A percentile compares a stretch with the other conserved stretches of the same genome.
phyloP scores from a whole-genome alignment of 805 yeast species.

The Wickerhamomyces alni region DNA sequence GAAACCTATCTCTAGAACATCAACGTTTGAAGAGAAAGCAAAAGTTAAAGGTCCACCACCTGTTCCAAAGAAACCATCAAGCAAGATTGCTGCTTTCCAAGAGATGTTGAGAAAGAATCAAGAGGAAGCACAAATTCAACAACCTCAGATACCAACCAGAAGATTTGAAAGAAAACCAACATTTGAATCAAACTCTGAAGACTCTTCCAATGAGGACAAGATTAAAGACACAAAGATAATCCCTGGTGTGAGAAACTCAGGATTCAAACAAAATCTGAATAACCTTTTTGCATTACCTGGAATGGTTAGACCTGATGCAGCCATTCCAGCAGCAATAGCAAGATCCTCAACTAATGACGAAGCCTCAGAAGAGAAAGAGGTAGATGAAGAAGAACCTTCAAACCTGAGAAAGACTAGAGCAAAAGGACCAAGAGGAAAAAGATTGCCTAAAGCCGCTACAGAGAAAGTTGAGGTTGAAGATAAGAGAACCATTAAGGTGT shows the following conservation, averaged over 20 bases:
- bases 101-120: constrained; percentile 59
- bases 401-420: constrained; percentile 38
- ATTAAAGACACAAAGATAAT: neutral
- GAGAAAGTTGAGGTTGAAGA: constrained; percentile 19
- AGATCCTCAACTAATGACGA: neutral
- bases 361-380: constrained; percentile 2
- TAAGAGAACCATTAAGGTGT: constrained; percentile 16
- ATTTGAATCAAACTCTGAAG: constrained; percentile 16
- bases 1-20: neutral
- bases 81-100: constrained; percentile 77
- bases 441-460: constrained; percentile 53
- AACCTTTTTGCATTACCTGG: constrained; percentile 59
- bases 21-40: neutral
- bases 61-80: constrained; percentile 72
- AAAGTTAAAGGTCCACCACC: constrained; percentile 45
- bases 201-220: constrained; percentile 23
- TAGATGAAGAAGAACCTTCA: constrained; percentile 24
- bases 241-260: constrained; percentile 16
- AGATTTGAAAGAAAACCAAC: constrained; percentile 23
- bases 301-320: constrained; percentile 30
- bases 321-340: constrained; percentile 18
- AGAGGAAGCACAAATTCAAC: constrained; percentile 36
- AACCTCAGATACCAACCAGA: constrained; percentile 20
- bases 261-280: constrained; percentile 51
- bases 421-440: constrained; percentile 70